Evolutionary conservation across 495 filamentous ascomycete species (phyloP), one percentile per base, ranked within the genome.

Genomic region (Trypethelium eluteriae): DNA sequence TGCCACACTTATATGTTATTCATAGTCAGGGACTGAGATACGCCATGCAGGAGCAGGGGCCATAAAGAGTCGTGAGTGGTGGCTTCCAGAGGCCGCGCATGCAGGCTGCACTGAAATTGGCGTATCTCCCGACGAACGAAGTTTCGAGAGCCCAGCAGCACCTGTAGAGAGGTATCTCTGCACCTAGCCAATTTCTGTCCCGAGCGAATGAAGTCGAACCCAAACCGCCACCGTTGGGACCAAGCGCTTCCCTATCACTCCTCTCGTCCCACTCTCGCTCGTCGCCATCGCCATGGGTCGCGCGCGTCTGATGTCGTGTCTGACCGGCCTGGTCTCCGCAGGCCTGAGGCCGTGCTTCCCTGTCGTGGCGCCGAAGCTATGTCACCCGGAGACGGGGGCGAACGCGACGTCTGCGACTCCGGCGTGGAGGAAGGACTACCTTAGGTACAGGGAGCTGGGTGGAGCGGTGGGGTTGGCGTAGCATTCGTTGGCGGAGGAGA

Each of bases 151-250:
- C 25, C 25, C 25, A 25, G 25, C 25, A 25, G 25, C 25, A 25
- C 25, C 25, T 25, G 25, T 25, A 25, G 25, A 25, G 25, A 25
- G 25, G 25, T 25, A 25, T 25, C 25, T 25, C 25, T 25, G 25
- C 25, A 25, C 25, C 25, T 25, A 25, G 25, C 25, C 25, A 25
- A 25, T 25, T 25, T 83, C 25, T 75, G 11, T 77, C 76, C 47
- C 76, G 76, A 50, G 83, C 82, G 0, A 66, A 81, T 49, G 78
- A 79, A 16, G 81, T 79, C 34, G 69, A 76, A 50, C 72, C 72
- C 41, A 14, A 34, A 68, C 68, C 9, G 76, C 70, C 44, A 65
- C 70, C 2, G 70, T 79, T 39, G 71, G 77, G 50, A 68, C 73
- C 6, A 74, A 71, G 7, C 64, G 64, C 12, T 69, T 81, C 56